These are phyloP conservation scores for Plenodomus tracheiphilus DNA, from an alignment of 2,329 filamentous ascomycete genomes.

Conservation along the genomic window DNA sequence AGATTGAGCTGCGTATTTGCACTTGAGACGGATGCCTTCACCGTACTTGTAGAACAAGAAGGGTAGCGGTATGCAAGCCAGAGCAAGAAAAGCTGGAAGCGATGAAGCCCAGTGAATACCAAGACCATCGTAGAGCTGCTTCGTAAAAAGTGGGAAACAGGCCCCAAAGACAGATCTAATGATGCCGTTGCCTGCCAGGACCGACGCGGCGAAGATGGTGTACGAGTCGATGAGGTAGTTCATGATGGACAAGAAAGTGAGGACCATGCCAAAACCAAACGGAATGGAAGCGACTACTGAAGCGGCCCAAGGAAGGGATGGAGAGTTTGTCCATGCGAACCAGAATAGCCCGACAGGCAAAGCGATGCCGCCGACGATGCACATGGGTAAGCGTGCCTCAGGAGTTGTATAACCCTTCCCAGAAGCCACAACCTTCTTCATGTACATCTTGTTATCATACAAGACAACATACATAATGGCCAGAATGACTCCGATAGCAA, in stretches of 20 bases:
- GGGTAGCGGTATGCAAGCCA: constrained; percentile 73
- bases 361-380: constrained; percentile 63
- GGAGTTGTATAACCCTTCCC: constrained; percentile 63
- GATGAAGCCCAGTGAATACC: constrained; percentile 76
- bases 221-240: constrained; percentile 54
- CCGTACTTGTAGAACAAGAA: constrained; percentile 79
- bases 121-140: constrained; percentile 58
- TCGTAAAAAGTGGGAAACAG: constrained; percentile 77
- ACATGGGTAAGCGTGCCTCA: constrained; percentile 66
- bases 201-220: constrained; percentile 76
- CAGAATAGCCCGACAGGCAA: constrained; percentile 58
- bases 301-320: constrained; percentile 60
- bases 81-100: constrained; percentile 72
- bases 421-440: constrained; percentile 48
- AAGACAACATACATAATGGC: constrained; percentile 57
- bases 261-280: constrained; percentile 63
- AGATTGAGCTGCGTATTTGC: constrained; percentile 71
- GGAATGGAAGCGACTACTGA: constrained; percentile 56
- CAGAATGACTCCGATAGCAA: constrained; percentile 67
- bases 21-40: constrained; percentile 62
- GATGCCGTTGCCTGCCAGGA: constrained; percentile 77
- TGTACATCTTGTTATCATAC: constrained; percentile 43
- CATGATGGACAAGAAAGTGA: constrained; percentile 63
- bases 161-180: constrained; percentile 77
- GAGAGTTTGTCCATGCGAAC: constrained; percentile 52